These are phyloP conservation scores for Nothophaeocryptopus gaeumannii DNA, from an alignment of 2,329 filamentous ascomycete genomes.

Conservation along the genomic window DNA sequence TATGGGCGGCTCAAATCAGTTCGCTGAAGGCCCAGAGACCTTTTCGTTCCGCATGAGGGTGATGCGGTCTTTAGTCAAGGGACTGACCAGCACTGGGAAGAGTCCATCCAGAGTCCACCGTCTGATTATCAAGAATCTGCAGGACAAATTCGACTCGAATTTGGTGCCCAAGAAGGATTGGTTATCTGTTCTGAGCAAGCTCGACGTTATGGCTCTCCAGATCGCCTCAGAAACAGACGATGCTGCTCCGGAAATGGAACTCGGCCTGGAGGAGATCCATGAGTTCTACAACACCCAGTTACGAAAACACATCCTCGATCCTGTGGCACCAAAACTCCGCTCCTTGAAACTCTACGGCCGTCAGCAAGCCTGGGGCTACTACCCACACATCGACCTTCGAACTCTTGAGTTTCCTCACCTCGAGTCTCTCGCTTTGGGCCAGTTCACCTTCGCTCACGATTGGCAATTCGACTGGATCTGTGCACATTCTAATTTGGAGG, in stretches of 20 bases:
- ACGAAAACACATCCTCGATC: background rate
- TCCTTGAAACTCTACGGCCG: background rate
- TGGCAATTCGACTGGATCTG: slow-evolving; percentile 50
- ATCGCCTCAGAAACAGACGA: slow-evolving; percentile 2
- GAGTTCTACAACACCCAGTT: background rate
- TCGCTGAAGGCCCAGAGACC: no score
- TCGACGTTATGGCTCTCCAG: background rate
- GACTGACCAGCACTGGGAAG: no score
- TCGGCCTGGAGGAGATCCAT: background rate
- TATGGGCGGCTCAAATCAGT: no score
- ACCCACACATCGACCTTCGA: slow-evolving; percentile 40
- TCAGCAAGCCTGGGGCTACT: slow-evolving; percentile 38
- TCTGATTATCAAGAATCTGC: background rate
- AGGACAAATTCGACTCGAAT: background rate
- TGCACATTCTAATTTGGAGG: slow-evolving; percentile 39
- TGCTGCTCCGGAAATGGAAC: background rate
- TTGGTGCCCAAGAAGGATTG: no score
- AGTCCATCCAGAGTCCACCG: background rate
- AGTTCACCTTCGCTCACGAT: slow-evolving; percentile 45
- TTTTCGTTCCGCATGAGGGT: no score
- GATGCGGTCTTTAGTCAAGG: no score
- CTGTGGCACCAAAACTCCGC: background rate
- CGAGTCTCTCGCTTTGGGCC: slow-evolving; percentile 41
- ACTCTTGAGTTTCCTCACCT: slow-evolving; percentile 39
- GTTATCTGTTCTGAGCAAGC: background rate